Percentiles rank a stretch among this genome's conserved stretches.
phyloP scores from a whole-genome alignment of 306 rosid species.

The Rubus parviflorus region DNA sequence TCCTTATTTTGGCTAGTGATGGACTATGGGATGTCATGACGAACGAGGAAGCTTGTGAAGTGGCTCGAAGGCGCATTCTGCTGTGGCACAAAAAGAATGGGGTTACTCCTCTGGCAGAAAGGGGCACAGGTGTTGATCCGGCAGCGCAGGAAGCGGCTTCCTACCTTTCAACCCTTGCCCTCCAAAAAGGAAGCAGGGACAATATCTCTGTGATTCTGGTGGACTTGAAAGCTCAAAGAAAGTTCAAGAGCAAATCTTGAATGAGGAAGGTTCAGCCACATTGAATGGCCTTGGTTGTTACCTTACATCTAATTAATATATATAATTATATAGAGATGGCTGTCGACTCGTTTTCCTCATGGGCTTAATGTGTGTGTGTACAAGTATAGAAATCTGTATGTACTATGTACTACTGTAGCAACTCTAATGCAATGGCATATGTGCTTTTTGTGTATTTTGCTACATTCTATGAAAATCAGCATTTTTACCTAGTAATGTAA shows the following conservation, averaged over 20 bases:
- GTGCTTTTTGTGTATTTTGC: not conserved
- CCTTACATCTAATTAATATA: constrained; percentile 13
- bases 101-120: constrained; percentile 23
- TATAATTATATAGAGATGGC: constrained; percentile 9
- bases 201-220: constrained; percentile 50
- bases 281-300: not conserved
- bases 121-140: constrained; percentile 47
- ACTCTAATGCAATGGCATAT: constrained; percentile 19
- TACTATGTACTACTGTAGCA: constrained; percentile 5
- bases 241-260: constrained; percentile 44
- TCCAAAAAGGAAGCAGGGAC: constrained; percentile 59
- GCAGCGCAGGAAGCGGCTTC: constrained; percentile 64
- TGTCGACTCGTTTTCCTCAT: constrained; percentile 28
- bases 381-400: constrained; percentile 32
- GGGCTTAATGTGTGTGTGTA: constrained; percentile 25
- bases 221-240: constrained; percentile 51
- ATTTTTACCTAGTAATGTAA: not conserved
- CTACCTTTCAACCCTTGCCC: constrained; percentile 49
- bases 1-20: constrained; percentile 59
- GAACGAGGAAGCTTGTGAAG: constrained; percentile 53
- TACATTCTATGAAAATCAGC: not conserved
- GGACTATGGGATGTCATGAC: constrained; percentile 66
- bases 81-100: constrained; percentile 62
- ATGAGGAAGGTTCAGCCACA: not conserved
- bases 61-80: constrained; percentile 48